Evolutionary conservation across 352 stramenopile species (phyloP).

Genomic region (Pythium oligandrum): DNA sequence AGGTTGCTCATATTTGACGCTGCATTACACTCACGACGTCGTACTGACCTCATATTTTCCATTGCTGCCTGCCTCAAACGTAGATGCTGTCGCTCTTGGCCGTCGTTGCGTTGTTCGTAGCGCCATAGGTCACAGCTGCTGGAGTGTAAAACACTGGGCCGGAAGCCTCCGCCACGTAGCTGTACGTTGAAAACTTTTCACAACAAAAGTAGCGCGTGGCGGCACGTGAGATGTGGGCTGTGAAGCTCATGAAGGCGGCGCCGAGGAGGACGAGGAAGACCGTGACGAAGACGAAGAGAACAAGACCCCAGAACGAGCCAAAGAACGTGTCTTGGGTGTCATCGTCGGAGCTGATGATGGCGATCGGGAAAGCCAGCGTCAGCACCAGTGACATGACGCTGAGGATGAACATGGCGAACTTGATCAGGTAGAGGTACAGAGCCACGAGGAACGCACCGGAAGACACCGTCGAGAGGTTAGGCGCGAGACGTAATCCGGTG

Average conservation of each 20-base stretch:
- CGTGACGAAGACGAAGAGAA: slow-evolving; percentile 44
- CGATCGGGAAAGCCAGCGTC: slow-evolving; percentile 43
- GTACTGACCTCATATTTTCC: no score
- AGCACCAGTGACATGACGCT: slow-evolving; percentile 51
- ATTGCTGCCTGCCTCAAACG: no score
- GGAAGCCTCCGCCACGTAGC: no score
- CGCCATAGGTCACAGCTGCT: not conserved
- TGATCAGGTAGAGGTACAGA: slow-evolving; percentile 61
- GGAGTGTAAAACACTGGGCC: not conserved
- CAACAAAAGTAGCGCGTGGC: slow-evolving; percentile 68
- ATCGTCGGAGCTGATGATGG: slow-evolving; percentile 27
- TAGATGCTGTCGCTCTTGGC: no score
- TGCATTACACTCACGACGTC: no score
- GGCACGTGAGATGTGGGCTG: slow-evolving; percentile 30
- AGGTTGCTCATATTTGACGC: no score
- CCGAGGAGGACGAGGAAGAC: slow-evolving; percentile 42
- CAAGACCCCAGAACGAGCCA: slow-evolving; percentile 25
- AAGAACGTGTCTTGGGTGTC: slow-evolving; percentile 36
- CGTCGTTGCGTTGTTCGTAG: no score
- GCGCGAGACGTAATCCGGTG: slow-evolving; percentile 46
- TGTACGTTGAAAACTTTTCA: slow-evolving; percentile 19
- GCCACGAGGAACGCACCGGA: slow-evolving; percentile 31
- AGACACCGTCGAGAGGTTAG: slow-evolving; percentile 41
- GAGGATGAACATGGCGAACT: slow-evolving; percentile 44
- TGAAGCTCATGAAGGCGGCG: slow-evolving; percentile 51